Evolutionary conservation across 108 stramenopile genomes (phyloP).

Genomic region (Mediolabrus comicus): DNA sequence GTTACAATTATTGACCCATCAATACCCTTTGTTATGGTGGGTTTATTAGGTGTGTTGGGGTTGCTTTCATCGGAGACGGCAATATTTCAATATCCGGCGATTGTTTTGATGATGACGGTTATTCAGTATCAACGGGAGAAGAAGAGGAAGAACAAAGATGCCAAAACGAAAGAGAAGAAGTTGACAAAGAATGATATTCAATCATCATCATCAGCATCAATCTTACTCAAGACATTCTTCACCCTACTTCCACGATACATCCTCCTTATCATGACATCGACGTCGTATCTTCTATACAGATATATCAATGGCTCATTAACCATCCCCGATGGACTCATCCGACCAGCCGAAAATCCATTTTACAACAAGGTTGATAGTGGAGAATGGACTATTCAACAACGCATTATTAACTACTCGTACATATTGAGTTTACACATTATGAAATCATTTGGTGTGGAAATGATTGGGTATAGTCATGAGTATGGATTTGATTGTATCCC

Average conservation of each 20-base stretch:
- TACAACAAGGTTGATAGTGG: constrained; percentile 29
- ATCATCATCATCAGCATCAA: neutral
- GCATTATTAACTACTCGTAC: constrained; percentile 62
- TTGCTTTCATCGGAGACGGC: constrained; percentile 72
- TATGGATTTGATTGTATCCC: constrained; percentile 82
- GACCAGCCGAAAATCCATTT: constrained; percentile 86
- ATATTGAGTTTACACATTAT: constrained; percentile 61
- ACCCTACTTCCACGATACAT: constrained; percentile 45
- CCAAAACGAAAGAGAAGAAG: constrained; percentile 1
- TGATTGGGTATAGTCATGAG: constrained; percentile 80
- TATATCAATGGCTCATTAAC: constrained; percentile 51
- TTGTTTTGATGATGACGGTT: constrained; percentile 60
- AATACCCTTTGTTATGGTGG: constrained; percentile 25
- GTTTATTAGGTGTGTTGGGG: constrained; percentile 35
- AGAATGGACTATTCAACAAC: constrained; percentile 4
- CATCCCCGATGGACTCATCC: constrained; percentile 80
- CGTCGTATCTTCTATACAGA: constrained; percentile 53
- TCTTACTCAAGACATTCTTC: constrained; percentile 11
- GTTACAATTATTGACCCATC: constrained; percentile 38
- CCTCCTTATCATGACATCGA: constrained; percentile 37
- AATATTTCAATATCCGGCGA: constrained; percentile 68
- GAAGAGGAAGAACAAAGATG: constrained; percentile 1
- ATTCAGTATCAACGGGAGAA: constrained; percentile 30
- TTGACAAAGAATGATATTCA: neutral
- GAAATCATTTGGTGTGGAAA: constrained; percentile 59